phyloP scores from a whole-genome alignment of 2,329 filamentous ascomycete species.

The Cercospora canescens region DNA sequence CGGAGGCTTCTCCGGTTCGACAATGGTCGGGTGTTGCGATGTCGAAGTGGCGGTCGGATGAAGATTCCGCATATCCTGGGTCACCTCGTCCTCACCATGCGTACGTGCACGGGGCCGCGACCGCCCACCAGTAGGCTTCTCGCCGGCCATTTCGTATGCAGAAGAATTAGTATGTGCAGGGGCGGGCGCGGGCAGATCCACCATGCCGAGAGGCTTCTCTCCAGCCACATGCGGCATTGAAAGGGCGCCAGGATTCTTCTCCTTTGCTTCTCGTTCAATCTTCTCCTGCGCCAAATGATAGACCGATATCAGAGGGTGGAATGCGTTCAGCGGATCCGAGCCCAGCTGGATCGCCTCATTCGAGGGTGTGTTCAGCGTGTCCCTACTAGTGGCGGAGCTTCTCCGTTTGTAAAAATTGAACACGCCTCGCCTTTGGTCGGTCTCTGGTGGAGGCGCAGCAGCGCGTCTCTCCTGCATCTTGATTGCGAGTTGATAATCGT shows the following conservation, averaged over 20 bases:
- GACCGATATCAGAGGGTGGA: slow-evolving; percentile 85
- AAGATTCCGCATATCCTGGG: slow-evolving; percentile 69
- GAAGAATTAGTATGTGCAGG: slow-evolving; percentile 86
- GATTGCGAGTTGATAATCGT: slow-evolving; percentile 89
- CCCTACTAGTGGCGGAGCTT: slow-evolving; percentile 84
- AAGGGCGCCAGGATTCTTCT: slow-evolving; percentile 60
- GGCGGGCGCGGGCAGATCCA: slow-evolving; percentile 77
- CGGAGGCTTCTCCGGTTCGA: slow-evolving; percentile 44
- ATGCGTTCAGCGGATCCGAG: slow-evolving; percentile 87
- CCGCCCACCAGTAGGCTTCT: slow-evolving; percentile 80
- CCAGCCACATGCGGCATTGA: slow-evolving; percentile 58
- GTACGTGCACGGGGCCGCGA: slow-evolving; percentile 84
- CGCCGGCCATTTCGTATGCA: slow-evolving; percentile 84
- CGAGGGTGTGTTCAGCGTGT: slow-evolving; percentile 82
- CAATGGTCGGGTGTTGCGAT: slow-evolving; percentile 43
- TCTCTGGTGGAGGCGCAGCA: slow-evolving; percentile 56
- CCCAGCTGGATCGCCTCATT: slow-evolving; percentile 80
- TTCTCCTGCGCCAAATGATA: slow-evolving; percentile 98
- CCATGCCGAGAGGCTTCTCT: slow-evolving; percentile 62
- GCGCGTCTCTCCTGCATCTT: slow-evolving; percentile 68
- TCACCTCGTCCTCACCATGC: slow-evolving; percentile 89
- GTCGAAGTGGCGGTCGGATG: slow-evolving; percentile 58
- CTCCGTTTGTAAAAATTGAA: slow-evolving; percentile 97
- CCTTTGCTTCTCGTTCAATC: slow-evolving; percentile 71
- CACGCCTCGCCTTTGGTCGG: slow-evolving; percentile 88